phyloP scores from a whole-genome alignment of 768 basidiomycete species.

The Pulveroboletus sp. region DNA sequence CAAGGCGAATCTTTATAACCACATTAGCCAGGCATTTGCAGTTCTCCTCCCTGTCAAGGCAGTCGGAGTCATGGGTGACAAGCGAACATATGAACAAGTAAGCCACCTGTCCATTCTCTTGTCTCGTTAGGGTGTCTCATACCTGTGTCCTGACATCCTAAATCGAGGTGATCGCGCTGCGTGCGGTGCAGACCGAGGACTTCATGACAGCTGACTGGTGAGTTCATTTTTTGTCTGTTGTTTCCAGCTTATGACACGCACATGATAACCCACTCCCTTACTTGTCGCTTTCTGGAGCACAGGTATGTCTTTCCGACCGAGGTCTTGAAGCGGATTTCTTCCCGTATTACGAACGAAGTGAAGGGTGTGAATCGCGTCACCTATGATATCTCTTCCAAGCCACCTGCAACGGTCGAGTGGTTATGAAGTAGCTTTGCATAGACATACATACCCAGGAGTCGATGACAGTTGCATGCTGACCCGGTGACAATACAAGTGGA shows the following conservation, averaged over 20 bases:
- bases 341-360: constrained; percentile 97
- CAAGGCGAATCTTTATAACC: constrained; percentile 84
- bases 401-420: constrained; percentile 68
- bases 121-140: neutral
- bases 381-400: constrained; percentile 96
- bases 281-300: constrained; percentile 13
- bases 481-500: neutral
- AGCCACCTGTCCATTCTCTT: constrained; percentile 6
- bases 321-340: constrained; percentile 86
- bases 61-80: constrained; percentile 97
- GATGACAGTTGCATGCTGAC: neutral
- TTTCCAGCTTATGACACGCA: neutral
- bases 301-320: constrained; percentile 96
- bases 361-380: constrained; percentile 94
- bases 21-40: constrained; percentile 95
- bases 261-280: neutral
- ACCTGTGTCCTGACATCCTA: neutral
- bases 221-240: constrained; percentile 14
- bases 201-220: constrained; percentile 99
- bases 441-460: neutral
- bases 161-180: constrained; percentile 78
- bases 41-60: constrained; percentile 94
- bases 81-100: constrained; percentile 92
- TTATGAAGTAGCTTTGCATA: constrained; percentile 21
- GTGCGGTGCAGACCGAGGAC: constrained; percentile 96